Conservation (phyloP, 192 early-diverging fungal genomes). For the Jimgerdemannia lactiflua region DNA sequence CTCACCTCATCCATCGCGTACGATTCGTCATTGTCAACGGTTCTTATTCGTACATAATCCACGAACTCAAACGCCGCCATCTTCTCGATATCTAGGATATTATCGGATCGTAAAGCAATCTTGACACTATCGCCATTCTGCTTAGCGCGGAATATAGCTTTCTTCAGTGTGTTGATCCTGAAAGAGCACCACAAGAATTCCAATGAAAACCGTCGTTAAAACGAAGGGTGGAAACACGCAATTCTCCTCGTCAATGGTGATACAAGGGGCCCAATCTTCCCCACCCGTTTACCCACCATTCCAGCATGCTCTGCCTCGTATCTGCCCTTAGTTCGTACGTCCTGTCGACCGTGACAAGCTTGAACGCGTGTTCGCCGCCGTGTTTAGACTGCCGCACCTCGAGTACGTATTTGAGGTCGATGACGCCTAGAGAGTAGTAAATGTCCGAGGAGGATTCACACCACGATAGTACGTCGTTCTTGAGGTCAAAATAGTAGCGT, state of each 20-base stretch:
- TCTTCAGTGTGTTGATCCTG: constrained; percentile 52
- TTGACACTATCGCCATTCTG: constrained; percentile 57
- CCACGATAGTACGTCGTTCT: constrained; percentile 55
- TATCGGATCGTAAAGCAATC: constrained; percentile 53
- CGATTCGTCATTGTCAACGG: constrained; percentile 48
- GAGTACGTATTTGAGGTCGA: constrained; percentile 60
- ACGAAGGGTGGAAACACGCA: too few species aligned
- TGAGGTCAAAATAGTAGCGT: constrained; percentile 59
- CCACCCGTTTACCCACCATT: constrained; percentile 39
- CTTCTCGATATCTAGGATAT: constrained; percentile 51
- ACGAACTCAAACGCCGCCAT: constrained; percentile 45
- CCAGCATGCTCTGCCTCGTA: constrained; percentile 41
- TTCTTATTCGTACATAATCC: constrained; percentile 49
- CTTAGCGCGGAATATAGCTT: constrained; percentile 54
- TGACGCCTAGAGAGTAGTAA: constrained; percentile 56
- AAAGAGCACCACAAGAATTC: background rate
- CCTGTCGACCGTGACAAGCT: constrained; percentile 44
- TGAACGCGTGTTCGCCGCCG: constrained; percentile 32
- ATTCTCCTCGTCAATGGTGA: too few species aligned
- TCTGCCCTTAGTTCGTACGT: constrained; percentile 59
- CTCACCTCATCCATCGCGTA: constrained; percentile 56
- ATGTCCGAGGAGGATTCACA: constrained; percentile 52
- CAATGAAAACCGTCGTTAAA: constrained; percentile 2
- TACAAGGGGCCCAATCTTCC: background rate
- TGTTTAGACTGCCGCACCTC: constrained; percentile 41